Conservation (phyloP, 192 early-diverging fungal species). For the Linnemannia schmuckeri region DNA sequence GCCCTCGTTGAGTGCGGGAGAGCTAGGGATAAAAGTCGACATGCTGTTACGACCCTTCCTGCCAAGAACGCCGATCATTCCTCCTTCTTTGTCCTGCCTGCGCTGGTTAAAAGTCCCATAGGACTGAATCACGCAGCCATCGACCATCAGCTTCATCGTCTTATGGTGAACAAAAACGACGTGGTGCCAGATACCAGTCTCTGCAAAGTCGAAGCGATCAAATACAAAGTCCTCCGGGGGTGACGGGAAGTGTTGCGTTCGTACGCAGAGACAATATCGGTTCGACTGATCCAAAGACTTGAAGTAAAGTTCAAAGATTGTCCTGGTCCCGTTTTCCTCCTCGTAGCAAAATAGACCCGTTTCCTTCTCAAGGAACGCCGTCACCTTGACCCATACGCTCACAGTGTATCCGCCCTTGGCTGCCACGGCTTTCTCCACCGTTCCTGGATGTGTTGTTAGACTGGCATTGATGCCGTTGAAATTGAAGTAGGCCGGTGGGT, state of each 20-base stretch:
- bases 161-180: constrained; percentile 58
- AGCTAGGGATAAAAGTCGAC: constrained; percentile 5
- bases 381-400: constrained; percentile 61
- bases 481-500: constrained; percentile 59
- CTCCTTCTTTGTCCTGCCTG: constrained; percentile 50
- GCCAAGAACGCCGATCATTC: constrained; percentile 53
- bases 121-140: constrained; percentile 57
- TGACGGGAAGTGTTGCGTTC: constrained; percentile 54
- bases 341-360: constrained; percentile 59
- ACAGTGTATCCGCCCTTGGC: constrained; percentile 57
- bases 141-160: constrained; percentile 58
- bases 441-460: constrained; percentile 48
- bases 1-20: constrained; percentile 20
- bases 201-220: constrained; percentile 57
- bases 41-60: constrained; percentile 43
- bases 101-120: constrained; percentile 60
- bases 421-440: constrained; percentile 46
- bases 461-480: constrained; percentile 56
- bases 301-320: constrained; percentile 61
- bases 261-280: constrained; percentile 57
- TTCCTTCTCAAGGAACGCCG: constrained; percentile 56
- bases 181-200: constrained; percentile 59
- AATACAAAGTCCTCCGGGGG: constrained; percentile 60
- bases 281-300: constrained; percentile 56
- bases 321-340: constrained; percentile 51